These are phyloP conservation scores for Quercus robur DNA, from an alignment of 306 rosid genomes.

Conservation along the genomic window DNA sequence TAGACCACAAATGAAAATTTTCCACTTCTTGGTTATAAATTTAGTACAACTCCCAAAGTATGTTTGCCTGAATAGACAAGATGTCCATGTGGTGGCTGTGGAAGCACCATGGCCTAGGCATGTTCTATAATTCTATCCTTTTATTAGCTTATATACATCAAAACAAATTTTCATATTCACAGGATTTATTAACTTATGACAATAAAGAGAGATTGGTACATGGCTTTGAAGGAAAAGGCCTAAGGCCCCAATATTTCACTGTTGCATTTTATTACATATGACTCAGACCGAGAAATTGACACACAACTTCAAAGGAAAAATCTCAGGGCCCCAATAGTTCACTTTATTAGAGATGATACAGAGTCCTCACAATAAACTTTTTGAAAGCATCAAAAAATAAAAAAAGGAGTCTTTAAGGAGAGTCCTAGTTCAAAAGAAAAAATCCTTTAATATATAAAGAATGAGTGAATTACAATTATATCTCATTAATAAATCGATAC, in stretches of 20 bases:
- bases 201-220: neutral
- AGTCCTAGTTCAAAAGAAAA: too few species aligned
- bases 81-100: neutral
- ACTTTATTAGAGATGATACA: neutral
- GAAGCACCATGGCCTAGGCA: neutral
- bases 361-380: neutral
- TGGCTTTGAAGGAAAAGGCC: neutral
- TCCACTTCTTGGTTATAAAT: neutral
- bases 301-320: neutral
- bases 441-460: too few species aligned
- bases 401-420: too few species aligned
- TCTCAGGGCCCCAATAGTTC: neutral
- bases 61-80: neutral
- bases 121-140: neutral
- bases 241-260: neutral
- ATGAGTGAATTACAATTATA: too few species aligned
- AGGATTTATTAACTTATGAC: neutral
- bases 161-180: neutral
- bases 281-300: neutral
- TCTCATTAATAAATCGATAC: too few species aligned
- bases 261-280: neutral
- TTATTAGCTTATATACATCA: neutral
- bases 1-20: neutral
- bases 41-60: neutral
- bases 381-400: neutral